Evolutionary conservation across 2,329 filamentous ascomycete genomes (phyloP), one percentile per base, ranked within the genome.

Genomic region (Stachybotrys elegans): DNA sequence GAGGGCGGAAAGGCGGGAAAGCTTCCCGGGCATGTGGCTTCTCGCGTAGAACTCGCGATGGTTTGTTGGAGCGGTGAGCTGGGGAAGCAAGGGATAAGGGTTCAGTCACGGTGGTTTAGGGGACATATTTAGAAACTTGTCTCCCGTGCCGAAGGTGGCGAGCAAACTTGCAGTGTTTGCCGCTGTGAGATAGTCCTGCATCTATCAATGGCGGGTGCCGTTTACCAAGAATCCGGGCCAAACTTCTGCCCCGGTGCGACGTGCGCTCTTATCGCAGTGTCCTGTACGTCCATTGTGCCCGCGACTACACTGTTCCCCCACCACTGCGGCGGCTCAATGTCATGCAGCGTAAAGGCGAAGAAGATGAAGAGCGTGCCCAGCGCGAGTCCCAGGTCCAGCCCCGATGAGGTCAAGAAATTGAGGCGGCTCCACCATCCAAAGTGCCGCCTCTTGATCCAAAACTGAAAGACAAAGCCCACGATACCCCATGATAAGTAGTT

Each of bases 401-500:
- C 84, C 0, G 83, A 84, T 12, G 81, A 83, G 0, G 84, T 83
- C 48, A 88, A 65, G 55, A 86, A 88, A 66, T 88, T 88, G 57
- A 86, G 78, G 21, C 82, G 73, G 62, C 77, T 79, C 86, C 86
- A 89, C 85, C 85, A 89, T 22, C 67, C 74, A 49, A 79, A 80
- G 59, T 79, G 73, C 13, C 73, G 71, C 55, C 77, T 76, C 61
- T 81, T 80, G 57, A 89, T 77, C 56, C 70, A 73, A 60, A 79
- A 80, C 60, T 89, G 84, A 70, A 88, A 89, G 23, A 85, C 49
- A 52, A 79, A 81, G 22, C 85, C 86, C 4, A 88, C 81, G 44
- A 84, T 66, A 16, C 81, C 83, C 84, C 85, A 89, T n/a, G 76
- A 75, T 25, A 86, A 75, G 58, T 87, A 89, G 64, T 86, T 88